Conservation (phyloP, 164 flowering plant species). For the Sextonia rubra region DNA sequence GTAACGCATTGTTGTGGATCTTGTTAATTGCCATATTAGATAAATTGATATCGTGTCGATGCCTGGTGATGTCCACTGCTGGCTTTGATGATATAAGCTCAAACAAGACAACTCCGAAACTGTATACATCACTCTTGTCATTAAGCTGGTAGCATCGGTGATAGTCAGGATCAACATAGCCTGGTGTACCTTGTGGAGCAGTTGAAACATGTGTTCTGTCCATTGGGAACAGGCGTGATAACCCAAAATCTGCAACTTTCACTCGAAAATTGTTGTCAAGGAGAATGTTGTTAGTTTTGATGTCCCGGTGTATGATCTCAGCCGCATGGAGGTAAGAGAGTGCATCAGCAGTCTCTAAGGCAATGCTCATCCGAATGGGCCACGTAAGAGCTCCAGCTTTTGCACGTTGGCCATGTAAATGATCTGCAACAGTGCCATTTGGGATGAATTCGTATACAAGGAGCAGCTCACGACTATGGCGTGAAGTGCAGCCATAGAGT, state of each 20-base stretch:
- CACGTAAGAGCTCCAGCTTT: conserved; percentile 35
- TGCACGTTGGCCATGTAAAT: conserved; percentile 52
- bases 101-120: conserved; percentile 75
- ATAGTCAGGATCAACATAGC: conserved; percentile 86
- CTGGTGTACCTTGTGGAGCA: conserved; percentile 84
- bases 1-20: conserved; percentile 45
- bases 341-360: conserved; percentile 65
- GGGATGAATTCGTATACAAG: conserved; percentile 70
- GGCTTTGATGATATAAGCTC: conserved; percentile 67
- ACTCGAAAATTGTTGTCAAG: conserved; percentile 56
- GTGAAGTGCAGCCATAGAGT: conserved; percentile 78
- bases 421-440: conserved; percentile 80
- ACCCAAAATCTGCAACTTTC: conserved; percentile 82
- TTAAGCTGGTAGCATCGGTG: conserved; percentile 74
- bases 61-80: conserved; percentile 74
- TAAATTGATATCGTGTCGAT: conserved; percentile 58
- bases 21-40: conserved; percentile 67
- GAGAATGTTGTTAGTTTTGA: conserved; percentile 74
- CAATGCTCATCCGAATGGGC: conserved; percentile 64
- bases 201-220: conserved; percentile 74
- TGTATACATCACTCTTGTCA: conserved; percentile 78
- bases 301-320: conserved; percentile 71
- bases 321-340: conserved; percentile 67
- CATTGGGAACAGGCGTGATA: conserved; percentile 57
- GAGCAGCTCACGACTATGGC: conserved; percentile 60